phyloP scores from a whole-genome alignment of 371 early-diverging fungal genomes.

The Quaeritorhiza haematococci region DNA sequence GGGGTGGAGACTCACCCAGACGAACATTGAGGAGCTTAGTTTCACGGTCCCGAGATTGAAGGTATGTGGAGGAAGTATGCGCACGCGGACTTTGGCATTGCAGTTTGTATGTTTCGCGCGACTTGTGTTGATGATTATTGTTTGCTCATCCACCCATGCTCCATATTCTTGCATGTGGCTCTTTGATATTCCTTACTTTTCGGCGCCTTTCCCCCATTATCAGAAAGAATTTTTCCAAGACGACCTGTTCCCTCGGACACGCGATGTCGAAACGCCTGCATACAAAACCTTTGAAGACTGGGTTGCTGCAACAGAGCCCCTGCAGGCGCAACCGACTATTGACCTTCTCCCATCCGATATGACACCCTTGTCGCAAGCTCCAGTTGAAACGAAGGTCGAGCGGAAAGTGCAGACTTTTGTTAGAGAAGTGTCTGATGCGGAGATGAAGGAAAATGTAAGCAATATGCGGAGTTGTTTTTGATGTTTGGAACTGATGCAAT shows the following conservation, averaged over 20 bases:
- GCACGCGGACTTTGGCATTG: background rate
- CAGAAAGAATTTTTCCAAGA: slow-evolving; percentile 84
- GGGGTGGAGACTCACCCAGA: slow-evolving; percentile 61
- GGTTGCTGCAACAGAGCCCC: slow-evolving; percentile 56
- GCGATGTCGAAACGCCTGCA: slow-evolving; percentile 46
- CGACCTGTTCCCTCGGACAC: slow-evolving; percentile 69
- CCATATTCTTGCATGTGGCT: too few species aligned
- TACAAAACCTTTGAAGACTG: too few species aligned
- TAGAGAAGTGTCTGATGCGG: slow-evolving; percentile 29
- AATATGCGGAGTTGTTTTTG: too few species aligned
- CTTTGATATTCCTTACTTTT: too few species aligned
- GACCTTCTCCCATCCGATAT: slow-evolving; percentile 57
- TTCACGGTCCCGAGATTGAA: slow-evolving; percentile 69
- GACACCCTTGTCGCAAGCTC: slow-evolving; percentile 45
- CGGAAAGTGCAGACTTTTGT: slow-evolving; percentile 31
- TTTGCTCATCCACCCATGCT: too few species aligned
- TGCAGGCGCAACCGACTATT: slow-evolving; percentile 25
- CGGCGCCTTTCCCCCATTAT: too few species aligned
- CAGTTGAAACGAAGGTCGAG: slow-evolving; percentile 44
- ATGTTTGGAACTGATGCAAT: too few species aligned
- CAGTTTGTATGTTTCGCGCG: slow-evolving; percentile 20
- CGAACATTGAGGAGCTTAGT: slow-evolving; percentile 61
- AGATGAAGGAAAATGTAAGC: slow-evolving; percentile 23
- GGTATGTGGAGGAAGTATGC: background rate
- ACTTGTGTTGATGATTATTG: too few species aligned